Evolutionary conservation across 495 filamentous ascomycete genomes (phyloP), one percentile per base, ranked within the genome.

Genomic region (Penicillium tannophilum): DNA sequence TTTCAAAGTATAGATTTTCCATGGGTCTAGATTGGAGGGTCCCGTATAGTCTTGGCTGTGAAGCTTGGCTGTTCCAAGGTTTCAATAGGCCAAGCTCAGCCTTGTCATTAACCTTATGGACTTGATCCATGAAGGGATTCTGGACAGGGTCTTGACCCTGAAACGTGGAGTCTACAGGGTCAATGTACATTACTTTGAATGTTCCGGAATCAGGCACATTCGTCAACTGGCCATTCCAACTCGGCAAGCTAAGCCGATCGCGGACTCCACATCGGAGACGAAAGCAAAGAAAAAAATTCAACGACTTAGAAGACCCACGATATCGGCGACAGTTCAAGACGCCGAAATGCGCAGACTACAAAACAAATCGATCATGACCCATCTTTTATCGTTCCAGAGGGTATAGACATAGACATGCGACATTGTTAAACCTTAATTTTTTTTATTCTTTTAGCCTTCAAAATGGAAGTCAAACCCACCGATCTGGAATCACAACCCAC

Each of bases 401-500:
- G 11, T 1, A 46, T 24, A 24, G 43, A 46, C 11, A 44, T 44
- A 44, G 16, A 46, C 43, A 46, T 46, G 43, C 43, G 43, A 46
- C 43, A 31, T 33, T 49, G 11, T 31, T 16, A 31, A 49, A 14
- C 23, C 24, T 24, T 16, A 47, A 6, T 47, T 1, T 0, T 1
- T 0, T 12, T 47, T 9, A 0, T 28, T 36, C 12, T 23, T 36
- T 12, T 11, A n/a, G 11, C 7, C 31, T 24, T 28, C 33, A 58
- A 59, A 44, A 63, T 66, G 63, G 47, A 48, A 28, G 2, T 39
- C 4, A 36, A 59, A 46, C 14, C 35, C 12, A 41, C 39, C 16
- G 70, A 70, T 44, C 35, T 66, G 31, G 61, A 69, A 44, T 55
- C 65, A 3, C 67, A 70, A 59, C 43, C 65, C 3, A 48, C 30